Conservation (phyloP, 2,329 filamentous ascomycete genomes). For the Fusarium phyllophilum region DNA sequence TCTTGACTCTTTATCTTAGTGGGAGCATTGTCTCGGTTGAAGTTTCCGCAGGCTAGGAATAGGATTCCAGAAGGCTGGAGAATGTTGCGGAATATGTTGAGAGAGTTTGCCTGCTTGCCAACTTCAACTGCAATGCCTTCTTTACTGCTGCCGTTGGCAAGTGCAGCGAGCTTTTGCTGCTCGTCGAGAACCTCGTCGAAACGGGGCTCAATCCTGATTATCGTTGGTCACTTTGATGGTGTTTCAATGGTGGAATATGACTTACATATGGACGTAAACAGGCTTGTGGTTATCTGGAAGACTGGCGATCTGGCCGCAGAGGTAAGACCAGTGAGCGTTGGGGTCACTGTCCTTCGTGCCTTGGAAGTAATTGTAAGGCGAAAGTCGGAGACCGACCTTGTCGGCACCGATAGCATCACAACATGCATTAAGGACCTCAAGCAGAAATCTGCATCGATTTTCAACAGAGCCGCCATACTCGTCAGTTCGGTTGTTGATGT, state of each 20-base stretch:
- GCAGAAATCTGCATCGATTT: constrained; percentile 35
- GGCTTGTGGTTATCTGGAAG: constrained; percentile 38
- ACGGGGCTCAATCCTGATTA: constrained; percentile 55
- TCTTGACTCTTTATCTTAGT: constrained; percentile 50
- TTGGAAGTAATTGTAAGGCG: constrained; percentile 48
- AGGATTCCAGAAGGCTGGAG: constrained; percentile 52
- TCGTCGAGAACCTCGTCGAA: constrained; percentile 59
- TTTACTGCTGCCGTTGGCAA: constrained; percentile 37
- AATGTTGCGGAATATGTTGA: constrained; percentile 54
- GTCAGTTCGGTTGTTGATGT: constrained; percentile 33
- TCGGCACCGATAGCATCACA: constrained; percentile 32
- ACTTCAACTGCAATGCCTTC: not conserved
- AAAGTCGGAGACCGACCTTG: constrained; percentile 36
- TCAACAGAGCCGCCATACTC: constrained; percentile 35
- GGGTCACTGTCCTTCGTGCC: constrained; percentile 45
- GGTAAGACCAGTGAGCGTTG: constrained; percentile 50
- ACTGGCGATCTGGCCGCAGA: constrained; percentile 48
- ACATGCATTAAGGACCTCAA: constrained; percentile 29
- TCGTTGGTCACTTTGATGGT: not conserved
- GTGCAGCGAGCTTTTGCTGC: constrained; percentile 54
- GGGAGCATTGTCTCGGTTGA: constrained; percentile 24
- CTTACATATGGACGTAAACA: constrained; percentile 3
- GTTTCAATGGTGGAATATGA: accelerated
- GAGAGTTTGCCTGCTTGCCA: constrained; percentile 41
- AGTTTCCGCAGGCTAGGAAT: constrained; percentile 63